A percentile compares a stretch with the other conserved stretches of the same genome.
Conservation (phyloP, 352 stramenopile genomes). For the Blastocystis sp. region DNA sequence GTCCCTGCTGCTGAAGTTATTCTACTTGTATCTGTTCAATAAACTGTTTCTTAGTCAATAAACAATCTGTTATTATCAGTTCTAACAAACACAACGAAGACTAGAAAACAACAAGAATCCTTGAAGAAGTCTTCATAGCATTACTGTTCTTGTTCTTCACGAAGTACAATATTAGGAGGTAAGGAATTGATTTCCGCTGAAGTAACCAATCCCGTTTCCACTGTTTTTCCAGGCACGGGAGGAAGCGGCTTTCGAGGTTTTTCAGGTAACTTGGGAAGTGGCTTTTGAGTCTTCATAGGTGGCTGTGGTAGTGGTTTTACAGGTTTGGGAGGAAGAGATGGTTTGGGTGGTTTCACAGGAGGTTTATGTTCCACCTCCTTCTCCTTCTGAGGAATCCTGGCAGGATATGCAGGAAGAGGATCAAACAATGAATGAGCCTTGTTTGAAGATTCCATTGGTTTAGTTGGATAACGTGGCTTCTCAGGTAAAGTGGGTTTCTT, state of each 20-base stretch:
- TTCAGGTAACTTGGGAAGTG: background rate
- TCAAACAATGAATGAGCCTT: background rate
- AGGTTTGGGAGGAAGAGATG: background rate
- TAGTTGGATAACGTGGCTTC: background rate
- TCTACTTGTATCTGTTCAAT: background rate
- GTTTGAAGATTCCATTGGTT: too few relatives aligned
- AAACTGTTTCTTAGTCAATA: background rate
- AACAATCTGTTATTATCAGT: background rate
- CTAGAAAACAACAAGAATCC: conserved; percentile 47
- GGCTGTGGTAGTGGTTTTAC: background rate
- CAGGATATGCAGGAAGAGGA: background rate
- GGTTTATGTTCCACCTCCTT: background rate
- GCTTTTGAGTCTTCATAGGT: background rate
- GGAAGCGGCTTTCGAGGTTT: background rate
- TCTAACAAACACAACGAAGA: background rate
- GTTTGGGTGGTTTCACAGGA: conserved; percentile 11
- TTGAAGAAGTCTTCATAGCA: conserved; percentile 34
- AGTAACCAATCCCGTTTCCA: background rate
- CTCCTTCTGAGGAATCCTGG: background rate
- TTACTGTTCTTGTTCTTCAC: background rate
- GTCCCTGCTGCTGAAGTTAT: background rate
- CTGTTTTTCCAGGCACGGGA: background rate
- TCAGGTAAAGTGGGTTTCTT: background rate
- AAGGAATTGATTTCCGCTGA: background rate
- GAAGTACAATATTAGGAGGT: background rate